Base-by-base conservation (phyloP, 306 rosid genomes). In the Cicer chorassanicum region DNA sequence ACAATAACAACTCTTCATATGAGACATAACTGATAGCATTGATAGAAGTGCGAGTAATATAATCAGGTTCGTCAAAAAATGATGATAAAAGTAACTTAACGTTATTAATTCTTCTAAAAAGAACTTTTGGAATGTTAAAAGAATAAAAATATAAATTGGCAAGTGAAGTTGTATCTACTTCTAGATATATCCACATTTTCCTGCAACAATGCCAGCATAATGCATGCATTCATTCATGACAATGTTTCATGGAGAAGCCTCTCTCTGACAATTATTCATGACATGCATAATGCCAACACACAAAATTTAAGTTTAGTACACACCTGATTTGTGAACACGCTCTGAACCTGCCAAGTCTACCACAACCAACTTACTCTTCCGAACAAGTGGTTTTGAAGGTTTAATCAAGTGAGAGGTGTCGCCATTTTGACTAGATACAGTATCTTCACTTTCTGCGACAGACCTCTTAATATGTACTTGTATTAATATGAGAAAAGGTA, bases 311-410 rank as follows among this genome's bases (percentile, higher is more conserved):
- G 67, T 76, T 16, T 16, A 72, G 51, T 75, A 73, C 67, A 42
- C 77, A 93, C 98, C 98, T 89, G 98, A 93, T 83, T 93, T 93
- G 45, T 91, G 92, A 73, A 91, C 80, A 60, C 98, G 96, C 91
- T 93, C 98, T 9, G 98, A 93, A 78, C 98, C 98, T 40, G 98
- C 98, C 81, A 93, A 86, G 89, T 93, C 98, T 78, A 93, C 98
- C 80, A 91, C 88, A 73, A 93, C 94, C 56, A 93, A 87, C 88
- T 93, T 93, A 86, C 97, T 93, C 83, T 87, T 93, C 71, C 96
- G 89, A 65, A 93, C 82, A 79, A 93, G 83, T 77, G 98, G 94
- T 80, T 80, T 88, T 67, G 85, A 88, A 68, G 91, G 90, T 87
- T 90, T 91, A 59, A 79, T 86, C 81, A 89, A 82, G 78, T 84